Evolutionary conservation across 352 stramenopile species (phyloP).

Genomic region (Blastocystis sp.): DNA sequence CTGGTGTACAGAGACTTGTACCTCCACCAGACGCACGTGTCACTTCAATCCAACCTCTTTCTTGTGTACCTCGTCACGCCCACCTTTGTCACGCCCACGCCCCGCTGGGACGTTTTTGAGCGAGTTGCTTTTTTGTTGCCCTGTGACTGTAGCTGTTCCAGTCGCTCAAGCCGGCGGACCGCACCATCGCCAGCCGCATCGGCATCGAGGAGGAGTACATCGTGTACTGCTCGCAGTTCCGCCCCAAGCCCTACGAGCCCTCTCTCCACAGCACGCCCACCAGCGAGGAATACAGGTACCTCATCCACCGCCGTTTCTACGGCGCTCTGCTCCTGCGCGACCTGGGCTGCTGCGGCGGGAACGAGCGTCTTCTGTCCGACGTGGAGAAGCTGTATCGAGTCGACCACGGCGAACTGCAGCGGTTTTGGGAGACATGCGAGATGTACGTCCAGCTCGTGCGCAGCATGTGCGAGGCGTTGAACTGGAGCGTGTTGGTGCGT

Average conservation of each 20-base stretch:
- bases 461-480: conserved; percentile 51
- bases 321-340: conserved; percentile 46
- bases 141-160: conserved; percentile 17
- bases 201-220: conserved; percentile 50
- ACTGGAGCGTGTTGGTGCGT: conserved; percentile 42
- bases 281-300: background rate
- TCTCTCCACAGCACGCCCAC: background rate
- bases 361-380: background rate
- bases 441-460: conserved; percentile 43
- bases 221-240: background rate
- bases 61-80: conserved; percentile 59
- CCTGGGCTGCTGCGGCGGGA: background rate
- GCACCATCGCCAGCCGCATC: background rate
- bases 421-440: conserved; percentile 52
- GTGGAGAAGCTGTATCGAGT: background rate
- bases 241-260: background rate
- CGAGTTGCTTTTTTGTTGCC: background rate
- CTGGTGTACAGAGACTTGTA: conserved; percentile 38
- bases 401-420: conserved; percentile 45
- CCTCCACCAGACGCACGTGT: conserved; percentile 32
- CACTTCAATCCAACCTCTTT: conserved; percentile 24
- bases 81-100: conserved; percentile 2
- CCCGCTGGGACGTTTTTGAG: conserved; percentile 19
- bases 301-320: conserved; percentile 50
- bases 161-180: background rate